Percentiles rank a stretch among this genome's conserved stretches.
Evolutionary conservation across 495 filamentous ascomycete species (phyloP).

Genomic region (Halenospora varia): DNA sequence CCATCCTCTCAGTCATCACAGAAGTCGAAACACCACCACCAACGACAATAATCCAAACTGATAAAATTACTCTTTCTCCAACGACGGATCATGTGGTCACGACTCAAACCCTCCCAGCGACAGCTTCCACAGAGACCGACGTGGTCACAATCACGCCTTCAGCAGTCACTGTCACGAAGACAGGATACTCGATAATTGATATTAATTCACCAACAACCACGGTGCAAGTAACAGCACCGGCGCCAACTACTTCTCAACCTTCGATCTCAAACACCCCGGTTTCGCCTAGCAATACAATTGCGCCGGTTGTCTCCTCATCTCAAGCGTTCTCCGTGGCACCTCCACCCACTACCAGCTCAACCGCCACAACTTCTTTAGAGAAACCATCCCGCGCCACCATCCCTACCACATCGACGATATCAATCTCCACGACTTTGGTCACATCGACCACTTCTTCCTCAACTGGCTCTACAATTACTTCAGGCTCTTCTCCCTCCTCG

Average conservation of each 20-base stretch:
- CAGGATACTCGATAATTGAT: conserved; percentile 20
- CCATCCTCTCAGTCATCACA: conserved; percentile 18
- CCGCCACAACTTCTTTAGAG: not conserved
- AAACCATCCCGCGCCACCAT: not conserved
- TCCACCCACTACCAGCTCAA: not conserved
- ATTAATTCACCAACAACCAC: conserved; percentile 10
- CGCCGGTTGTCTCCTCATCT: not conserved
- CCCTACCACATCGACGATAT: too few relatives aligned
- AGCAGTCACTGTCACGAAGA: conserved; percentile 11
- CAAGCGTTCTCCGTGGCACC: not conserved
- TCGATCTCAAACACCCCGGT: not conserved
- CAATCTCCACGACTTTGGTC: not conserved
- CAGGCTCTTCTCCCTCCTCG: not conserved
- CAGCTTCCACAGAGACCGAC: conserved; percentile 15
- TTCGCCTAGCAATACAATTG: not conserved
- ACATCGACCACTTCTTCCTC: conserved; percentile 1
- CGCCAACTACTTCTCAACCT: not conserved
- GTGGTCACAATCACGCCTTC: conserved; percentile 14
- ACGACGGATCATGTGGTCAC: conserved; percentile 6
- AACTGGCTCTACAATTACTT: not conserved
- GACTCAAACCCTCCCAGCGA: conserved; percentile 9
- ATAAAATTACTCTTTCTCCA: conserved; percentile 9
- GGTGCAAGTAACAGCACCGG: not conserved
- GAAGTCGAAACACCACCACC: conserved; percentile 12
- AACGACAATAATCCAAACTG: conserved; percentile 20